Evolutionary conservation across 805 yeast genomes (phyloP).

Genomic region (Suhomyces sp.): DNA sequence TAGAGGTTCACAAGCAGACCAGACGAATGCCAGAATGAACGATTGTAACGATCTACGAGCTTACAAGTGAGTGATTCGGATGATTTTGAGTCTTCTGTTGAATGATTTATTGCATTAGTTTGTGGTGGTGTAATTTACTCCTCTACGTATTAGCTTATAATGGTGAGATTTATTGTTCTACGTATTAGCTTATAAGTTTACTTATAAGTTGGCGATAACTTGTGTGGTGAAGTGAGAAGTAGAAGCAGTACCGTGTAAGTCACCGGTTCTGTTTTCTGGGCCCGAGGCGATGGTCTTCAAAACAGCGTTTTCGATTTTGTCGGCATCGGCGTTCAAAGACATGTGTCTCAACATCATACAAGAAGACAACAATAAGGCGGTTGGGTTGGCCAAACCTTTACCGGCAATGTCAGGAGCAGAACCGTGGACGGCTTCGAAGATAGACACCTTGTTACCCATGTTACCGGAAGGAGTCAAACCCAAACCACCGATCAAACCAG

Average conservation of each 20-base stretch:
- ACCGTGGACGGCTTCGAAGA: constrained; percentile 99
- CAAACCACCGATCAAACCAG: constrained; percentile 97
- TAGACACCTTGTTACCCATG: constrained; percentile 97
- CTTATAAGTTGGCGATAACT: constrained; percentile 74
- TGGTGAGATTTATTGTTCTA: not conserved
- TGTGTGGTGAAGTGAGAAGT: constrained; percentile 89
- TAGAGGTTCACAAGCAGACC: not conserved
- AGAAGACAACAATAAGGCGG: constrained; percentile 91
- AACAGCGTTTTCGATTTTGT: constrained; percentile 84
- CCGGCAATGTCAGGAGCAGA: constrained; percentile 99
- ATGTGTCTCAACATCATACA: constrained; percentile 99
- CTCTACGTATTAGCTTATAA: not conserved
- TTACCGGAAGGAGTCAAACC: constrained; percentile 99
- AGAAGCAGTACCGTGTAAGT: constrained; percentile 87
- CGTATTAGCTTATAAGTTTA: not conserved
- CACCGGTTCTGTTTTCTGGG: constrained; percentile 93
- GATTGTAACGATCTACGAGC: too few relatives aligned
- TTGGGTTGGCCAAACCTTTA: constrained; percentile 98
- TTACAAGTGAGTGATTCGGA: too few relatives aligned
- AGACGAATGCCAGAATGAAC: too few relatives aligned
- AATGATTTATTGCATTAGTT: not conserved
- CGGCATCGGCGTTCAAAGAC: constrained; percentile 81
- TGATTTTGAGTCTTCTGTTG: too few relatives aligned
- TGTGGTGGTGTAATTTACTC: not conserved
- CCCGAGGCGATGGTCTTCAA: constrained; percentile 90